Base-by-base conservation (phyloP, 495 filamentous ascomycete species). In the Aspergillus coremiiformis region DNA sequence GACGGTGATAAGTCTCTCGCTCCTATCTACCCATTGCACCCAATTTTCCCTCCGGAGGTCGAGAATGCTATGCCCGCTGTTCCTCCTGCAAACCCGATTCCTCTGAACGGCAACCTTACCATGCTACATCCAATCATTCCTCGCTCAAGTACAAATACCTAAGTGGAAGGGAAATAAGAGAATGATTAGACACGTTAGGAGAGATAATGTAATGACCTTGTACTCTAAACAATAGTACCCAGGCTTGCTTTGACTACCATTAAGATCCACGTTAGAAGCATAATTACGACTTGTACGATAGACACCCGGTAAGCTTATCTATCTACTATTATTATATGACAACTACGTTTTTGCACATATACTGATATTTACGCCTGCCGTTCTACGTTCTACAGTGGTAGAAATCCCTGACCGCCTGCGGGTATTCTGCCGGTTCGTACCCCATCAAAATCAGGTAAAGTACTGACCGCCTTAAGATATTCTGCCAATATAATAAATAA, bases 11-110 rank as follows among this genome's bases (percentile, higher is more conserved):
- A 75, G 47, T 85, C 82, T 62, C 78, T 85, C 45, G 87, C 84
- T 0, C 84, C 83, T 4, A 84, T 95, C 49, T 93, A 93, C 60
- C 76, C 89, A 0, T 67, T 98, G 44, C 89, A 95, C 65, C 87
- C 89, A 0, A 75, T 82, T 52, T 82, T 83, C 62, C 68, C 75
- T 4, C 62, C 66, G 5, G 65, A 66, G 27, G 54, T 67, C 43
- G 63, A 60, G 6, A 61, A 63, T 23, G 52, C 32, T n/a, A 43
- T 60, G 21, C 41, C 59, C 10, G 49, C 69, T 24, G 63, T 68
- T 15, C 55, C 61, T 17, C 70, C 69, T 15, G 47, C 59, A 23
- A 66, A 71, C 32, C 54, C 67, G 5, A 66, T 72, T 49, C 55
- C 61, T 35, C 20, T 63, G 43, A 54, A 64, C 45, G 48, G 53